phyloP scores from a whole-genome alignment of 441 rosid species.

The Manihot esculenta region DNA sequence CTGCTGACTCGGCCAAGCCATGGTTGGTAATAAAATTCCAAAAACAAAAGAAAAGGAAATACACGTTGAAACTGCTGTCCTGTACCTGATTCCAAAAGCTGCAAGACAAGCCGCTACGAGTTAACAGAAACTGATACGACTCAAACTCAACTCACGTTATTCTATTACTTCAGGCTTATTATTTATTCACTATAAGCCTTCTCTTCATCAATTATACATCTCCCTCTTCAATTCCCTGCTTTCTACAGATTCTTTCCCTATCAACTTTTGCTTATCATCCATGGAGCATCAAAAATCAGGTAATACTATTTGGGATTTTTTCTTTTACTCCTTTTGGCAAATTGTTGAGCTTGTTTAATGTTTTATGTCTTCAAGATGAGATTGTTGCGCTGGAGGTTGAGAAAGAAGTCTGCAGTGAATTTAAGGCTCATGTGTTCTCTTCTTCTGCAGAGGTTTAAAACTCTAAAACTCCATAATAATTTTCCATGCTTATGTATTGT shows the following conservation, averaged over 20 bases:
- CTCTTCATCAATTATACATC: not conserved
- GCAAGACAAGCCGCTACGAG: constrained; percentile 16
- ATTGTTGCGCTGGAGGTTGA: constrained; percentile 33
- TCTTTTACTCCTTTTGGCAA: not conserved
- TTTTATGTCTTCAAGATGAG: constrained; percentile 24
- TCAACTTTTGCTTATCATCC: constrained; percentile 10
- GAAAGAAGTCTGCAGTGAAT: constrained; percentile 30
- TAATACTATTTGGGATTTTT: not conserved
- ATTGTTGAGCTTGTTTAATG: constrained; percentile 14
- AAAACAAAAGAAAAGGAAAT: too few species aligned
- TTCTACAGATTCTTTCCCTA: not conserved
- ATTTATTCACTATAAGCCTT: too few species aligned
- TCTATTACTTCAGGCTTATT: too few species aligned
- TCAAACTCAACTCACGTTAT: too few species aligned
- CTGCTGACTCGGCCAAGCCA: too few species aligned
- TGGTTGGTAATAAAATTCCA: too few species aligned
- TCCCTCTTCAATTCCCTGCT: not conserved
- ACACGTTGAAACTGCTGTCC: too few species aligned
- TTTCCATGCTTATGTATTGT: not conserved
- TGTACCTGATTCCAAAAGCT: not conserved
- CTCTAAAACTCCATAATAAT: not conserved
- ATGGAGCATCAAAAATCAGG: constrained; percentile 33
- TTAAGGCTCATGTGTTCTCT: constrained; percentile 55
- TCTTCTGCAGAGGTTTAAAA: constrained; percentile 63
- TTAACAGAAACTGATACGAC: constrained; percentile 28